These are phyloP conservation scores for Trypanosoma scelopori DNA, from an alignment of 208 protist species.

Conservation along the genomic window DNA sequence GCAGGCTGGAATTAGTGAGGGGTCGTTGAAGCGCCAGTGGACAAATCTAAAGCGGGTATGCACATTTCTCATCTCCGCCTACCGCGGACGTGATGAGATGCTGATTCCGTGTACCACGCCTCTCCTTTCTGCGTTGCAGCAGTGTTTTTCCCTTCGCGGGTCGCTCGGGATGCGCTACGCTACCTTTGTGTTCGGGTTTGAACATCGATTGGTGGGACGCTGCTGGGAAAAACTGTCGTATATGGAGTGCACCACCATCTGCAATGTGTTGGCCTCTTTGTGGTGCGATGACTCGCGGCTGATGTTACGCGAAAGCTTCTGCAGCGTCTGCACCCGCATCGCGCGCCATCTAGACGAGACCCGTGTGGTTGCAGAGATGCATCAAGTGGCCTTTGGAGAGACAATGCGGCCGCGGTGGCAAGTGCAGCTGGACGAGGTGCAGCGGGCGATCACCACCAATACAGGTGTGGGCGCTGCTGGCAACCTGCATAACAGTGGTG, in stretches of 20 bases:
- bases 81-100: constrained; percentile 70
- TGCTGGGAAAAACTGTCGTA: constrained; percentile 62
- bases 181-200: constrained; percentile 76
- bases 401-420: constrained; percentile 84
- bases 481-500: not conserved
- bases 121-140: constrained; percentile 65
- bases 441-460: constrained; percentile 72
- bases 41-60: constrained; percentile 81
- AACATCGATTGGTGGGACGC: constrained; percentile 62
- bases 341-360: constrained; percentile 64
- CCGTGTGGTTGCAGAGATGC: constrained; percentile 76
- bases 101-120: constrained; percentile 57
- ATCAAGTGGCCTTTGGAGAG: constrained; percentile 77
- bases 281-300: constrained; percentile 86
- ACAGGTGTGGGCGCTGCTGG: constrained; percentile 6
- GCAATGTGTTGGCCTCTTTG: constrained; percentile 48
- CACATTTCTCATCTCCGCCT: constrained; percentile 59
- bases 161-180: constrained; percentile 57
- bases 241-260: constrained; percentile 60
- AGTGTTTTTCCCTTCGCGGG: constrained; percentile 68
- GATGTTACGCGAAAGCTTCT: constrained; percentile 60
- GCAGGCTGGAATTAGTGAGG: constrained; percentile 19
- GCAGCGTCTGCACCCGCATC: constrained; percentile 47
- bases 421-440: constrained; percentile 87
- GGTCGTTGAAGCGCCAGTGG: constrained; percentile 71